Percentiles rank a stretch among this genome's conserved stretches.
These are phyloP conservation scores for Golovinomyces cichoracearum DNA, from an alignment of 2,329 filamentous ascomycete genomes.

Conservation along the genomic window DNA sequence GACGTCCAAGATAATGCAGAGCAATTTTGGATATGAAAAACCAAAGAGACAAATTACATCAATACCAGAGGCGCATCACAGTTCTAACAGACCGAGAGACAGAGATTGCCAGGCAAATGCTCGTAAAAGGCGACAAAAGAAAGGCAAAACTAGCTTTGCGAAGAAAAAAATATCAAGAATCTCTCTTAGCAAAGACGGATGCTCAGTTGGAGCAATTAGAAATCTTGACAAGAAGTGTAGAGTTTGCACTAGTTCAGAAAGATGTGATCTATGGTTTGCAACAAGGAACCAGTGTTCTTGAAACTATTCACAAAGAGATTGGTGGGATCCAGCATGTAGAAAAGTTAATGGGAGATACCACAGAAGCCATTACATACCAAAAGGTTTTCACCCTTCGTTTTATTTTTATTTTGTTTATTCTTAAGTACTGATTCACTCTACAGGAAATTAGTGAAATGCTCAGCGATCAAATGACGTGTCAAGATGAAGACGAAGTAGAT, in stretches of 20 bases:
- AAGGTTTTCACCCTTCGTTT: slow-evolving; percentile 27
- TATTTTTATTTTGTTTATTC: neutral
- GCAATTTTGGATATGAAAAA: slow-evolving; percentile 94
- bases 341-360: slow-evolving; percentile 78
- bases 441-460: slow-evolving; percentile 87
- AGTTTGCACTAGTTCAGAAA: slow-evolving; percentile 92
- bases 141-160: slow-evolving; percentile 69
- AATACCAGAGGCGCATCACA: slow-evolving; percentile 78
- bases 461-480: slow-evolving; percentile 63
- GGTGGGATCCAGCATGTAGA: slow-evolving; percentile 81
- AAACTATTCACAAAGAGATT: slow-evolving; percentile 88
- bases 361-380: slow-evolving; percentile 78
- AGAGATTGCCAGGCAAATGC: slow-evolving; percentile 57
- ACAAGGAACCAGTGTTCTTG: slow-evolving; percentile 70
- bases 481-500: slow-evolving; percentile 94
- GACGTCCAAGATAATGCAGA: slow-evolving; percentile 21
- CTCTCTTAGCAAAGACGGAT: slow-evolving; percentile 68
- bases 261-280: slow-evolving; percentile 81
- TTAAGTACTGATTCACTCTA: neutral
- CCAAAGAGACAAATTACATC: slow-evolving; percentile 88
- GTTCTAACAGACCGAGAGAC: slow-evolving; percentile 70
- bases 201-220: slow-evolving; percentile 83
- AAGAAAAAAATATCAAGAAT: slow-evolving; percentile 91
- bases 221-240: slow-evolving; percentile 63
- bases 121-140: slow-evolving; percentile 52